Evolutionary conservation across 208 protist genomes (phyloP), one percentile per base, ranked within the genome.

Genomic region (Leishmania martiniquensis): DNA sequence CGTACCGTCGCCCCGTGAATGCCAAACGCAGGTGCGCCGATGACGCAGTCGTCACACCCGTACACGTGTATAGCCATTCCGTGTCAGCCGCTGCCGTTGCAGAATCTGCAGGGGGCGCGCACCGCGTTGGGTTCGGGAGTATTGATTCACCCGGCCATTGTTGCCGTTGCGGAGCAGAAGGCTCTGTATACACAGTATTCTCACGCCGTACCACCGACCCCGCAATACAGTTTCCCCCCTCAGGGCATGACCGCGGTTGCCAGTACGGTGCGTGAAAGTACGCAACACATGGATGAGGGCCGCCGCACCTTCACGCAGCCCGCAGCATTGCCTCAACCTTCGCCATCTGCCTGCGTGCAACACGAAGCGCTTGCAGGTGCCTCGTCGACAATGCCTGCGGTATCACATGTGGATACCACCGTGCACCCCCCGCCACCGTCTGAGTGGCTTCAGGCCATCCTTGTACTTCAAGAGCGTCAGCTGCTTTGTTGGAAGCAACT

Each of bases 401-500:
- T 25, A n/a, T 37, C 12, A 5, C 7, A 13, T 51, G 12, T 37
- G 25, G n/a, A 47, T 49, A 44, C 65, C 9, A n/a, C 42, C 9
- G 13, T 32, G 42, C 37, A 69, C 65, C 65, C 65, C 7, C 44
- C 29, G 67, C 32, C 66, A 62, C 32, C 69, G 29, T 29, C 22
- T 25, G 72, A 79, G 66, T 76, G 67, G 45, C 55, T 22, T 29
- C 45, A 72, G 25, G 29, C 72, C 32, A 10, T 79, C 1, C 29
- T 70, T 12, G 39, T 60, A 1, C 72, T 76, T 34, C 80, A 83
- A 39, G 74, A 83, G 54, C 80, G 80, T 37, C 80, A 83, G 39
- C 80, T 83, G 2, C 66, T n/a, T 34, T 76, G 69, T 34, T 83
- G 66, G 74, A 54, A 74, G 51, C 80, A 83, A 65, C 73, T 83